These are phyloP conservation scores for Sisymbrium altissimum DNA, from an alignment of 345 rosid species.

Conservation along the genomic window DNA sequence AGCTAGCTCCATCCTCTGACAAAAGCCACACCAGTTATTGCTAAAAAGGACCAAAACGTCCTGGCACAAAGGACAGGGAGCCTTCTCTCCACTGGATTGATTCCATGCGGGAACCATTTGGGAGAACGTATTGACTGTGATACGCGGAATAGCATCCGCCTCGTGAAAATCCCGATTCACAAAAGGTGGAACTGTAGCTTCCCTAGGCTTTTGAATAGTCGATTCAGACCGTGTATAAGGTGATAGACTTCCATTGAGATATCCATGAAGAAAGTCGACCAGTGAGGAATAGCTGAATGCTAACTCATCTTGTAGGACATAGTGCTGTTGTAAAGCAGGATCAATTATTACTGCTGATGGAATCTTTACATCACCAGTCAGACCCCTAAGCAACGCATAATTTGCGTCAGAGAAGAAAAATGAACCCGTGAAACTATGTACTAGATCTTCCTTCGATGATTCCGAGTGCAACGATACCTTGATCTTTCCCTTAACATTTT, in stretches of 20 bases:
- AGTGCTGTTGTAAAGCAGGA: slow-evolving; percentile 65
- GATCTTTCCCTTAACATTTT: slow-evolving; percentile 31
- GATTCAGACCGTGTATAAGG: slow-evolving; percentile 63
- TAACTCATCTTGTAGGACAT: slow-evolving; percentile 43
- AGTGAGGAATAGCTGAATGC: slow-evolving; percentile 46
- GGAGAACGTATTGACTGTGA: slow-evolving; percentile 53
- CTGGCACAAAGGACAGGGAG: slow-evolving; percentile 44
- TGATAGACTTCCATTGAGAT: slow-evolving; percentile 57
- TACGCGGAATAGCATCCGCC: slow-evolving; percentile 64
- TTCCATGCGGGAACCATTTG: slow-evolving; percentile 56
- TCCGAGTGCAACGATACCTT: slow-evolving; percentile 29
- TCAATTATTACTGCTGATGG: slow-evolving; percentile 77
- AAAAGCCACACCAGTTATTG: slow-evolving; percentile 88
- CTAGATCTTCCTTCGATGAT: slow-evolving; percentile 38
- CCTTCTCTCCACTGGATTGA: slow-evolving; percentile 41
- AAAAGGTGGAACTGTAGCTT: slow-evolving; percentile 66
- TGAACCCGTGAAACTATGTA: slow-evolving; percentile 51
- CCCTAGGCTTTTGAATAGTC: slow-evolving; percentile 38
- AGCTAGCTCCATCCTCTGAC: slow-evolving; percentile 90
- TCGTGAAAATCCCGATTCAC: slow-evolving; percentile 83
- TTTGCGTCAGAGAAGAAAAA: slow-evolving; percentile 83
- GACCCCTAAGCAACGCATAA: slow-evolving; percentile 48
- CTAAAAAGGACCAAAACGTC: slow-evolving; percentile 91
- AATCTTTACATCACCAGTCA: slow-evolving; percentile 67
- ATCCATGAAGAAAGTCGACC: slow-evolving; percentile 52